Conservation (phyloP, 805 yeast species). For the Suhomyces kilbournensis region DNA sequence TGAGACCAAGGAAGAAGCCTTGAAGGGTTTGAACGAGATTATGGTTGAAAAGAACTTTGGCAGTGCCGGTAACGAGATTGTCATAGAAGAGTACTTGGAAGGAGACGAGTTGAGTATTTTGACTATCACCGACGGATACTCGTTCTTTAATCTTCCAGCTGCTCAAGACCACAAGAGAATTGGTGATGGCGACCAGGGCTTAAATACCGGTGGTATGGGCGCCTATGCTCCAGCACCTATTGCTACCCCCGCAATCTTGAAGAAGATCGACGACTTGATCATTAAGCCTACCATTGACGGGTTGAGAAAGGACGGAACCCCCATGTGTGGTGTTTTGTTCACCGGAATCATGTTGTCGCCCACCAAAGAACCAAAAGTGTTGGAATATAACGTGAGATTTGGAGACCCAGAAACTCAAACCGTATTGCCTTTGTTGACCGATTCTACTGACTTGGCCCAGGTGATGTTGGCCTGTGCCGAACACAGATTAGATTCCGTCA, state of each 20-base stretch:
- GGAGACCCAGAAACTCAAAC: conserved; percentile 99
- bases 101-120: conserved; percentile 96
- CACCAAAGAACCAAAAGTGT: conserved; percentile 81
- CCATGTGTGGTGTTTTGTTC: conserved; percentile 93
- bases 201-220: conserved; percentile 99
- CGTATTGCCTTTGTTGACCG: conserved; percentile 78
- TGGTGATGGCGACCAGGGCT: conserved; percentile 89
- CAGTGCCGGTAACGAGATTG: conserved; percentile 86
- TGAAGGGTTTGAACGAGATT: conserved; percentile 75
- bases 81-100: conserved; percentile 91
- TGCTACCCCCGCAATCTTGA: conserved; percentile 73
- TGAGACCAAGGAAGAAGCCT: conserved; percentile 76
- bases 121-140: conserved; percentile 91
- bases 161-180: conserved; percentile 98
- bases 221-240: conserved; percentile 98
- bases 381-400: conserved; percentile 96
- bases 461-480: conserved; percentile 92
- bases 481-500: conserved; percentile 84
- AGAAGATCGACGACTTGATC: conserved; percentile 68
- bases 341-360: conserved; percentile 91
- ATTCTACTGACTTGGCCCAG: conserved; percentile 88
- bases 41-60: conserved; percentile 93
- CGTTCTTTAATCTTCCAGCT: conserved; percentile 86
- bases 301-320: conserved; percentile 91
- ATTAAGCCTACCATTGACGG: conserved; percentile 92